Conservation (phyloP, 148 eudicot genomes). For the Silene conica region DNA sequence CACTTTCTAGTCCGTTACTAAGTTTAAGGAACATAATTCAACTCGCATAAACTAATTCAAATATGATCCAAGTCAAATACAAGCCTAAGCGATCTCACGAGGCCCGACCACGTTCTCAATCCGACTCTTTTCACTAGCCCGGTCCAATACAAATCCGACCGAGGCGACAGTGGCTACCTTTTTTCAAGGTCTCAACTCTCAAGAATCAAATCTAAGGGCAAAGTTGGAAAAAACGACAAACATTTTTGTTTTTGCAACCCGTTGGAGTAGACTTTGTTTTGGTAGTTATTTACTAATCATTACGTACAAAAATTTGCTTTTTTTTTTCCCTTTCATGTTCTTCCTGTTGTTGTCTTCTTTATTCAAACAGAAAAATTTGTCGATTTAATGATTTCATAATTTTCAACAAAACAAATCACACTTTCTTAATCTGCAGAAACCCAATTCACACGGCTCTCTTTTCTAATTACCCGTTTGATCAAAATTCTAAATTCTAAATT, state of each 20-base stretch:
- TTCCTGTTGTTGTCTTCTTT: slow-evolving; percentile 8
- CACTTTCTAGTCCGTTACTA: no score
- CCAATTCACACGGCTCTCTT: neutral
- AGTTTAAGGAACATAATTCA: no score
- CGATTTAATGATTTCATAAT: neutral
- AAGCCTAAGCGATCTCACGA: no score
- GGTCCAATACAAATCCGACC: no score
- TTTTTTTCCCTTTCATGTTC: neutral
- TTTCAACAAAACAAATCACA: neutral
- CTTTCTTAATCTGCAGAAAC: neutral
- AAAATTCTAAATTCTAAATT: neutral
- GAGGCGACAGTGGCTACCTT: no score
- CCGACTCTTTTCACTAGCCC: no score
- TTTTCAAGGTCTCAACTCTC: no score
- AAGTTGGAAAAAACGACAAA: no score
- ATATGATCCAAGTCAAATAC: no score
- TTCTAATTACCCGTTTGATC: neutral
- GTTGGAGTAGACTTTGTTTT: neutral
- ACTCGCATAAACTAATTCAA: no score
- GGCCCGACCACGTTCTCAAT: no score
- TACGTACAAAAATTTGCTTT: neutral
- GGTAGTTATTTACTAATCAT: neutral
- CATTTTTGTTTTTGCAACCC: neutral
- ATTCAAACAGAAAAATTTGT: neutral
- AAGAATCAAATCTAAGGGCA: no score